Base-by-base conservation (phyloP, 2,329 filamentous ascomycete genomes). In the Dryadomyces sulphureus region DNA sequence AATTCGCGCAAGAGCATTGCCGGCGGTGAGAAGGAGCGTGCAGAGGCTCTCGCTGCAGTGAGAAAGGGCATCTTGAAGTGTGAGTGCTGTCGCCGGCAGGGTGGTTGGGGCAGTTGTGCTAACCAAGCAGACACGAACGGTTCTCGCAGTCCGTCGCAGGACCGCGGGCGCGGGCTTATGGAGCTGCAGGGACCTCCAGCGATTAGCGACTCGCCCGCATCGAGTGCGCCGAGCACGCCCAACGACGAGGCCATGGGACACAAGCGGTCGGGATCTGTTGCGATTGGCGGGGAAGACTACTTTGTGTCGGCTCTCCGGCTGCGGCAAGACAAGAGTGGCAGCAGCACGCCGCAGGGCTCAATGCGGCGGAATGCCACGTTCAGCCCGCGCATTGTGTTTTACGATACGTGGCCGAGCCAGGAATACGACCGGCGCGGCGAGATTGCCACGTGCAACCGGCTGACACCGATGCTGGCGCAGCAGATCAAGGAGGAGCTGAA, bases 401-500 rank as follows among this genome's bases (percentile, higher is more conserved):
- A 95, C 60, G 92, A 98, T 59, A 96, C 89, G 7, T 98, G 89
- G 88, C 88, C 89, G 2, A 86, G 82, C 58, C 83, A 84, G 56
- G 92, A 98, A 62, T 98, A 98, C 59, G 92, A 98, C 62, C 84
- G 92, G 51, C 80, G 92, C 45, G 92, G 92, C 46, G 92, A 98
- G 50, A 84, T 96, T 65, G 89, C 92, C 11, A 98, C 92, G 1
- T 98, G 92, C 77, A 98, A 98, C 61, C 85, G 90, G 54, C 72
- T 98, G 54, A 98, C 92, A 42, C 92, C 92, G 12, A 89, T 95
- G 75, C 76, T 98, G 52, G 92, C 92, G 40, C 92, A 98, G 66
- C 92, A 98, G 64, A 98, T 98, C 67, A 96, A 96, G 67, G 92
- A 98, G 67, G 92, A 98, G 68, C 77, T 98, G 56, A 98, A 98